Base-by-base conservation (phyloP, 257 asterid species). In the Ilex aquifolium region DNA sequence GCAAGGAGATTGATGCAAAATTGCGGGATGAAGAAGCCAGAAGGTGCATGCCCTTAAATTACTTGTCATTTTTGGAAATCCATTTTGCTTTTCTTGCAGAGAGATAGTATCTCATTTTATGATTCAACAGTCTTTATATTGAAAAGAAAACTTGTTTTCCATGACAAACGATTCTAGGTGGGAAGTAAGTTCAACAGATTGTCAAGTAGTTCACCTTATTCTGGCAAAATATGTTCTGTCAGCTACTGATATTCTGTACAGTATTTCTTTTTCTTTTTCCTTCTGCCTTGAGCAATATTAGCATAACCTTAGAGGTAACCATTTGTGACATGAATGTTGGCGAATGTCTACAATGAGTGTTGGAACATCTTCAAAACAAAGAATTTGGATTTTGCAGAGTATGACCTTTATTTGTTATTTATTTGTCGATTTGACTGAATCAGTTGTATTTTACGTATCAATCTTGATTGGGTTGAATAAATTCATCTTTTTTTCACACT, bases 1-100 rank as follows among this genome's bases (percentile, higher is more conserved):
- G 81, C 74, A 80, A 80, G 70, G 90, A 77, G 69, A 76, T 79
- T 65, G 79, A 80, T 73, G 78, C 76, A 48, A 73, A 78, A 72
- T 61, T 68, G 32, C 77, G 74, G 32, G 82, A 78, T 68, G 80
- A 75, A 68, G 80, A 78, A 72, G 67, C 81, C 15, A 70, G 74
- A 72, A 78, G 83, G 90, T 83, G 62, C 29, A 56, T 51, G 51
- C 16, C 56, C 46, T 13, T 36, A 49, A 30, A 54, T 39, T 29
- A 10, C 32, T 65, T 56, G 55, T 44, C 32, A 61, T 57, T 56
- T 62, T 40, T 15, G 55, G 27, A 46, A 46, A 46, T 14, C 13
- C 3, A 3, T 46, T 46, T 10, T 11, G 52, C 4, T 5, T 46
- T 4, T 46, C 11, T 46, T 10, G 52, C n/a, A 36, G 42, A 36